Conservation (phyloP, 1,139 yeast species). For the Debaryomycetaceae sp. region DNA sequence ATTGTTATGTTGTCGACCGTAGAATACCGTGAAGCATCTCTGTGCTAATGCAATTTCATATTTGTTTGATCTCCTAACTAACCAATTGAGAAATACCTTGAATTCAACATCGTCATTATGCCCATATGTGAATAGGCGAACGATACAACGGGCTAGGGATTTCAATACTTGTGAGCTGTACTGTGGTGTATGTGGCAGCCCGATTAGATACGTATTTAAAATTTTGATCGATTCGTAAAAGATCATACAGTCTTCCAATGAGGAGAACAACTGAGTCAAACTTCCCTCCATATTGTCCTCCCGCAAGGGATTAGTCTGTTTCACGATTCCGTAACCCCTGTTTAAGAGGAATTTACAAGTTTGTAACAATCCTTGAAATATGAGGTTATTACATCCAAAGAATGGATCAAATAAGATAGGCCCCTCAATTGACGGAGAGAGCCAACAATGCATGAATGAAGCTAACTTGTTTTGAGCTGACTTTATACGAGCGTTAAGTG, state of each 20-base stretch:
- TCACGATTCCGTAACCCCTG: not conserved
- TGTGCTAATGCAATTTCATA: slow-evolving; percentile 8
- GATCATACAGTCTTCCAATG: not conserved
- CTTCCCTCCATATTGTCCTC: not conserved
- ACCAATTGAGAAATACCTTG: slow-evolving; percentile 19
- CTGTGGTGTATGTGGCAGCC: not conserved
- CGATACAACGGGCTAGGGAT: not conserved
- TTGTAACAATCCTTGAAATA: slow-evolving; percentile 23
- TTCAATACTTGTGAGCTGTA: not conserved
- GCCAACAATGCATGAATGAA: slow-evolving; percentile 23
- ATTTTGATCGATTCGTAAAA: slow-evolving; percentile 5
- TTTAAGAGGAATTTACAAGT: slow-evolving; percentile 11
- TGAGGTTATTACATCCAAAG: slow-evolving; percentile 26
- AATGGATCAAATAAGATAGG: slow-evolving; percentile 26
- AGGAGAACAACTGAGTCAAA: not conserved
- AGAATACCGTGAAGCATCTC: slow-evolving; percentile 10
- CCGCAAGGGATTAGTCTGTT: not conserved
- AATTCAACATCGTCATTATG: slow-evolving; percentile 5
- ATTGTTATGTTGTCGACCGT: slow-evolving; percentile 4
- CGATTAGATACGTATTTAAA: slow-evolving; percentile 7
- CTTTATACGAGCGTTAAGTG: slow-evolving; percentile 8
- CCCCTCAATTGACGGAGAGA: slow-evolving; percentile 17
- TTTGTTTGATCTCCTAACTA: slow-evolving; percentile 8
- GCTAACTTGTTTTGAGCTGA: slow-evolving; percentile 7
- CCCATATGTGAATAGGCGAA: not conserved